Percentiles rank a stretch among this genome's conserved stretches.
phyloP scores from a whole-genome alignment of 2,329 filamentous ascomycete species.

The Sordariomycetes sp. region DNA sequence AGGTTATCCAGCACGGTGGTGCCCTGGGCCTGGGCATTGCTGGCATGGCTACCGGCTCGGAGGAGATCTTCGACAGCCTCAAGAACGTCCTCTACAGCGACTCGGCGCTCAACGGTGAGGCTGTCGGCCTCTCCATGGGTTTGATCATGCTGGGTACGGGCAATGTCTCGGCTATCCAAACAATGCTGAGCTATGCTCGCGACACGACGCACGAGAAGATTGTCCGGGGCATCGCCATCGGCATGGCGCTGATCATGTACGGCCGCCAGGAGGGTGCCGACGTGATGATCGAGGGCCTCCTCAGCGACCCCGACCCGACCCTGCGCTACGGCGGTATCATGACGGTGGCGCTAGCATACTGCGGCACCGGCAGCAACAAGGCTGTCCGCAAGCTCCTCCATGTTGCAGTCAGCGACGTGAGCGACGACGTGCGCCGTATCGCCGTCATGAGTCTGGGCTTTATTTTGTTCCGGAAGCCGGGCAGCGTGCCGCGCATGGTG shows the following conservation, averaged over 20 bases:
- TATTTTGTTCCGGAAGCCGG: slow-evolving; percentile 95
- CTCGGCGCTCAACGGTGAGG: slow-evolving; percentile 93
- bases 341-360: slow-evolving; percentile 96
- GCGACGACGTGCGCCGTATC: slow-evolving; percentile 89
- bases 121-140: slow-evolving; percentile 91
- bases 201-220: slow-evolving; percentile 99
- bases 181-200: slow-evolving; percentile 96
- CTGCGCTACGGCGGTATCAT: slow-evolving; percentile 95
- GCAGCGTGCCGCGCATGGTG: slow-evolving; percentile 96
- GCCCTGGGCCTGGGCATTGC: slow-evolving; percentile 92
- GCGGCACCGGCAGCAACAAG: slow-evolving; percentile 96
- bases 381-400: slow-evolving; percentile 92
- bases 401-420: slow-evolving; percentile 94
- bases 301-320: slow-evolving; percentile 88
- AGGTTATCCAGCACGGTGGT: slow-evolving; percentile 94
- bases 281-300: slow-evolving; percentile 82
- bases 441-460: slow-evolving; percentile 98
- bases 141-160: slow-evolving; percentile 98
- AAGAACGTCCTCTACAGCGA: slow-evolving; percentile 84
- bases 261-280: slow-evolving; percentile 90
- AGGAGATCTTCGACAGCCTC: slow-evolving; percentile 83
- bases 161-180: slow-evolving; percentile 82
- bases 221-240: slow-evolving; percentile 85
- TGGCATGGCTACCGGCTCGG: slow-evolving; percentile 90
- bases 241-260: slow-evolving; percentile 98